Conservation (phyloP, 257 asterid genomes). For the Solanum piurae region DNA sequence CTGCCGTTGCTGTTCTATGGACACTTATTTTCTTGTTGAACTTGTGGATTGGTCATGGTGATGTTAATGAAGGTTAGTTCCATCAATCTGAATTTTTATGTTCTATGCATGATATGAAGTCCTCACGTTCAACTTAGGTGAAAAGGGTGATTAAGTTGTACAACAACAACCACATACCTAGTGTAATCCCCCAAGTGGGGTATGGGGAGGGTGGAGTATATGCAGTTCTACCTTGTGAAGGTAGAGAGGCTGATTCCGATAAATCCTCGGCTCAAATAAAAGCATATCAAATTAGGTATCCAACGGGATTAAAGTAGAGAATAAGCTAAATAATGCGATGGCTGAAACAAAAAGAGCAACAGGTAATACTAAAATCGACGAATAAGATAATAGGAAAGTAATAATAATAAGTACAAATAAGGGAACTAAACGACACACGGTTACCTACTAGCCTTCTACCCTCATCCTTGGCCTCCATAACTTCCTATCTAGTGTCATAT, state of each 20-base stretch:
- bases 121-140: background rate
- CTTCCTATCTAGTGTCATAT: background rate
- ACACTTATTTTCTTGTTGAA: slow-evolving; percentile 64
- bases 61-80: slow-evolving; percentile 58
- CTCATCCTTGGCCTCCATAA: background rate
- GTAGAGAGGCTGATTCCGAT: background rate
- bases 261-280: background rate
- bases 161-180: background rate
- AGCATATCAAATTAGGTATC: background rate
- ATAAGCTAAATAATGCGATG: background rate
- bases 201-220: background rate
- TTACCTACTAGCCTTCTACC: background rate
- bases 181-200: background rate
- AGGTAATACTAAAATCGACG: background rate
- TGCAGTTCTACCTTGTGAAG: background rate
- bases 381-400: background rate
- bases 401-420: background rate
- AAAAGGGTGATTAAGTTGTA: background rate
- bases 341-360: background rate
- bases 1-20: slow-evolving; percentile 56
- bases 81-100: background rate
- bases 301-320: background rate
- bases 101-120: background rate
- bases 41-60: slow-evolving; percentile 67
- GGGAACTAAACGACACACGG: background rate